Conservation (phyloP, 2,329 filamentous ascomycete species). For the Verticillium longisporum region DNA sequence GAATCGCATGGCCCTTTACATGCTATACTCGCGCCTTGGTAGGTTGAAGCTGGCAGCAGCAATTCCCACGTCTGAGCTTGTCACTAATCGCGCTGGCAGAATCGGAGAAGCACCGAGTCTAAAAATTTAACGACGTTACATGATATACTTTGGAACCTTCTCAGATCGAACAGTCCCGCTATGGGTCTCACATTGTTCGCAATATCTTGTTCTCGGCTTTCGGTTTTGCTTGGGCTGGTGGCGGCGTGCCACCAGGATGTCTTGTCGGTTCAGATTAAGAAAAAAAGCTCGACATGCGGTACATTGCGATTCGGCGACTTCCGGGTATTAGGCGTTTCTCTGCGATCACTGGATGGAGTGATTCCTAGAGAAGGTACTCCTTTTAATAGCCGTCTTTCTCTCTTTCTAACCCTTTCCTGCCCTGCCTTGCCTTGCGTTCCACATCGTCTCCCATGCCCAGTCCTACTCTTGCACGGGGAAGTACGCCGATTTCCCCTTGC, state of each 20-base stretch:
- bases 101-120: conserved; percentile 39
- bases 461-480: not conserved
- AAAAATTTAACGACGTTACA: conserved; percentile 13
- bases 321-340: not conserved
- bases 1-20: conserved; percentile 99
- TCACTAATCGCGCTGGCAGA: conserved; percentile 19
- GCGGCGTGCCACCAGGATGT: not conserved
- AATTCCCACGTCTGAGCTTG: not conserved
- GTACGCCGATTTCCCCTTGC: not conserved
- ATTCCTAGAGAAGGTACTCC: conserved; percentile 1
- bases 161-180: conserved; percentile 10
- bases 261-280: not conserved
- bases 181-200: conserved; percentile 1
- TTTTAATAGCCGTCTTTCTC: not conserved
- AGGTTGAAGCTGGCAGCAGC: conserved; percentile 24
- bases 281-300: not conserved
- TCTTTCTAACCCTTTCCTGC: not conserved
- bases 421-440: not conserved
- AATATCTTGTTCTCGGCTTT: not conserved
- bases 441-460: not conserved
- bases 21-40: conserved; percentile 98
- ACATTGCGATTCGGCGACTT: not conserved
- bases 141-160: conserved; percentile 3
- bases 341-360: not conserved
- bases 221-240: not conserved